Evolutionary conservation across 345 rosid genomes (phyloP).

Genomic region (Arabis alpina): DNA sequence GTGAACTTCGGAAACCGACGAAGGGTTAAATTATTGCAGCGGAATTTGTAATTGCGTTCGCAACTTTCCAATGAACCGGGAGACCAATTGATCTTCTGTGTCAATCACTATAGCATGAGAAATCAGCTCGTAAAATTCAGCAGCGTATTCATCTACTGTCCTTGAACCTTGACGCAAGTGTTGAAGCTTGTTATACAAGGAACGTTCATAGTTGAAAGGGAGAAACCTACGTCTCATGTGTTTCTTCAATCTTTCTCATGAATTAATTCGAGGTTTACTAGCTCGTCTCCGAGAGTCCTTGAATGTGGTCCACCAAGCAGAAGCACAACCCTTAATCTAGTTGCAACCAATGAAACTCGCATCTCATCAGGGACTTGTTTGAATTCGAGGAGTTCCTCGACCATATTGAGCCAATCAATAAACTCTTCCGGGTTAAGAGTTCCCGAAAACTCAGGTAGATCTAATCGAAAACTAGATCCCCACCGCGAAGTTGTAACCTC

Average conservation of each 20-base stretch:
- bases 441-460: background rate
- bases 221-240: background rate
- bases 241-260: background rate
- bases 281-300: background rate
- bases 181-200: background rate
- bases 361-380: background rate
- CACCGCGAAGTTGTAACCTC: too few species aligned
- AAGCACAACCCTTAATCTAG: background rate
- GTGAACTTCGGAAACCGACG: background rate
- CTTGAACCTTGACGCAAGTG: background rate
- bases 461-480: background rate
- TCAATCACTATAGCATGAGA: background rate
- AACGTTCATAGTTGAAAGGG: background rate
- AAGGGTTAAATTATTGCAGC: too few species aligned
- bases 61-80: background rate
- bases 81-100: background rate
- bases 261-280: background rate
- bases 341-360: background rate
- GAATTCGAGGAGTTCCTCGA: background rate
- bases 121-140: background rate
- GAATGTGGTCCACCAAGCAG: background rate
- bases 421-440: background rate
- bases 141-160: background rate
- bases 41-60: too few species aligned
- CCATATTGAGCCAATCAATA: background rate